Evolutionary conservation across 2,329 filamentous ascomycete genomes (phyloP), one percentile per base, ranked within the genome.

Genomic region (Cytospora chrysosperma): DNA sequence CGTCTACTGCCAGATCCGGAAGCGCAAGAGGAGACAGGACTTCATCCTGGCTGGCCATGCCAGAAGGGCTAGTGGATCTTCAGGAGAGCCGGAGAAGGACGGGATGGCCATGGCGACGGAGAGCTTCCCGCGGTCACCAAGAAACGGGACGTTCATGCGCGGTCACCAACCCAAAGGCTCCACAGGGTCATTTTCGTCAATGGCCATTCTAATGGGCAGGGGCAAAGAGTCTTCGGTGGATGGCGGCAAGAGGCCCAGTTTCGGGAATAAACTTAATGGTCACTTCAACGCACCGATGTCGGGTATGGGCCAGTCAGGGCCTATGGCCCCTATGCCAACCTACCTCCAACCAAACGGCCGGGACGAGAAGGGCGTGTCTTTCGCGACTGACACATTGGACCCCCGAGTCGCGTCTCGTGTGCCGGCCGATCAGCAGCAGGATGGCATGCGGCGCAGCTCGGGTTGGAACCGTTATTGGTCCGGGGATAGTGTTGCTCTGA

Each of bases 391-490:
- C 60, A 72, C 69, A 7, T 69, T 70, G 65, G 77, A 69, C 72
- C 77, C 77, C 63, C 77, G 75, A 62, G 72, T 73, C 49, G 67
- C 73, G 70, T 65, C 73, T 66, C 64, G 77, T 61, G 65, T 68
- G 66, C 66, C 75, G 72, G 59, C 70, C 66, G 67, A 75, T 53
- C 68, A 69, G 59, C 68, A 69, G 59, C 72, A 81, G 56, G 81
- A 78, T 56, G 76, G 75, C 52, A 76, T 79, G 24, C 81, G 86
- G 61, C 81, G 85, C 70, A 91, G 88, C 69, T 91, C 88, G 4
- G 88, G 88, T 55, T 92, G 89, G 89, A 91, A 91, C 74, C 80
- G 85, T 59, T 92, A 92, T 75, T 92, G 90, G 84, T 90, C 88
- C 17, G 88, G 88, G 57, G 89, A 89, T 59, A 90, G 88, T 68